Base-by-base conservation (phyloP, 345 rosid species). In the Streptanthus diversifolius region DNA sequence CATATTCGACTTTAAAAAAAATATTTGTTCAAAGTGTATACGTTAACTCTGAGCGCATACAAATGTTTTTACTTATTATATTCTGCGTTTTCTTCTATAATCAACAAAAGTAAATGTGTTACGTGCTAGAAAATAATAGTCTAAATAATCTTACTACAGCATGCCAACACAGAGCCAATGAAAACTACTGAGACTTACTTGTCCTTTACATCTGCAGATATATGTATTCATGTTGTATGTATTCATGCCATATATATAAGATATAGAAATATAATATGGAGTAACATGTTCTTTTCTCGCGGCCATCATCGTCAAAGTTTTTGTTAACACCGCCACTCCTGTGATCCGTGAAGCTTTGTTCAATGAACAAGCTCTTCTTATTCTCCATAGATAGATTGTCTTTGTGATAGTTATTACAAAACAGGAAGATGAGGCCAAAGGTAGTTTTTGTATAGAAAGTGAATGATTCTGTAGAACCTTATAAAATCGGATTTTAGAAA, bases 241-340 rank as follows among this genome's bases (percentile, higher is more conserved):
- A 52, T 22, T 22, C 27, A 54, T 57, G 15, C 1, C 35, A 8
- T 41, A 55, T 41, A 51, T 36, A 21, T 21, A 37, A 67, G 37
- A 22, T n/a, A 4, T 47, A 40, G 4, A 59, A 17, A 44, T 13
- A 54, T 12, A 59, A 52, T 5, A 33, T 1, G 48, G 11, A 56
- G 37, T 11, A 80, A 90, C 95, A 95, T 12, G 87, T 84, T 84
- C 97, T 80, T 72, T 83, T 88, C 15, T 36, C 45, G 53, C 88
- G 86, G 51, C 95, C 92, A 58, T 91, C 95, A 8, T 91, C 95
- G 32, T 91, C 95, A 21, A 85, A 67, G 79, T 85, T 77, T 66
- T 88, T 84, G 78, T 44, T 18, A 45, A 25, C 18, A 30, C 52
- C 79, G 21, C 78, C 76, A 24, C 39, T 75, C 39, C 67, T 76